Percentiles rank a stretch among this genome's conserved stretches.
These are phyloP conservation scores for Xerocomellus amylosporus DNA, from an alignment of 768 basidiomycete genomes.

Conservation along the genomic window DNA sequence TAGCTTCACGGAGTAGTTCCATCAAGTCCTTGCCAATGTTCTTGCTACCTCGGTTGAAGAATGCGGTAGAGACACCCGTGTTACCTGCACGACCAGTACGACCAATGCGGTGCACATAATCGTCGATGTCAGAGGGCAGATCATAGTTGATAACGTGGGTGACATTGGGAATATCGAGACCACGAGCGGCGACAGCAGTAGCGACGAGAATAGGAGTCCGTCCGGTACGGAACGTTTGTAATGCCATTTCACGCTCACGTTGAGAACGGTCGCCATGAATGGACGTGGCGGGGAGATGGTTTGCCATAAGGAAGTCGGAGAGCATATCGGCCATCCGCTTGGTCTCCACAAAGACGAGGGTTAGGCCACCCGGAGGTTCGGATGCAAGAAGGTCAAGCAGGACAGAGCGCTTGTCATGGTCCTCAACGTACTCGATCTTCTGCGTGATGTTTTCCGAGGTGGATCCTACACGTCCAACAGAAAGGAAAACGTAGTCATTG, in stretches of 20 bases:
- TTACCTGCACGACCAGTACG: slow-evolving; percentile 99
- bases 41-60: slow-evolving; percentile 92
- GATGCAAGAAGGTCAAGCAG: slow-evolving; percentile 90
- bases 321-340: slow-evolving; percentile 99
- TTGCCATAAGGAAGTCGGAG: slow-evolving; percentile 88
- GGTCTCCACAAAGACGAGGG: slow-evolving; percentile 98
- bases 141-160: slow-evolving; percentile 99
- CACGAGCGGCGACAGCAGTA: slow-evolving; percentile 97
- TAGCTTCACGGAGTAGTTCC: slow-evolving; percentile 92
- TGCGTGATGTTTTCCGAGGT: slow-evolving; percentile 99
- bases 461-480: slow-evolving; percentile 96
- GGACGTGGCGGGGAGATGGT: slow-evolving; percentile 86
- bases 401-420: slow-evolving; percentile 93
- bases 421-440: slow-evolving; percentile 98
- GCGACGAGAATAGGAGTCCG: slow-evolving; percentile 96
- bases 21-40: slow-evolving; percentile 90
- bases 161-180: slow-evolving; percentile 98
- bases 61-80: slow-evolving; percentile 92
- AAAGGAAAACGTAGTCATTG: slow-evolving; percentile 98
- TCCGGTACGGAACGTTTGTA: slow-evolving; percentile 93
- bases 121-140: slow-evolving; percentile 95
- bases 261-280: slow-evolving; percentile 99
- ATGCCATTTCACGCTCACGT: slow-evolving; percentile 93
- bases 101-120: slow-evolving; percentile 98
- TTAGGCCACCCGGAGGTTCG: slow-evolving; percentile 67